Conservation (phyloP, 345 rosid species). For the Pugionium dolabratum region DNA sequence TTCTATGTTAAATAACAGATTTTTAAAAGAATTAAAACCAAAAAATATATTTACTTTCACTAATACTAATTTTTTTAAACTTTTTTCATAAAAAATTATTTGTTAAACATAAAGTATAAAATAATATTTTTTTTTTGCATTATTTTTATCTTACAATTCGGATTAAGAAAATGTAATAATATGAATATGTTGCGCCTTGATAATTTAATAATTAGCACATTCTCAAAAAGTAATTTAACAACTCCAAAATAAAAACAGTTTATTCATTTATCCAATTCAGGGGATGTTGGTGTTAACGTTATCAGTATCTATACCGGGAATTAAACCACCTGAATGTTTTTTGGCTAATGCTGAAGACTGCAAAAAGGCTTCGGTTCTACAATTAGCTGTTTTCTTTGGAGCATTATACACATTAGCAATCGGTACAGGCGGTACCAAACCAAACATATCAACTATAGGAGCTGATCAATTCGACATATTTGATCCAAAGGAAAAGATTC, state of each 20-base stretch:
- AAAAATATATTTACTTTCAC: too few species aligned
- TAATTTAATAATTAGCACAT: too few species aligned
- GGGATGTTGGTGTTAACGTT: constrained; percentile 77
- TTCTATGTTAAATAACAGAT: background rate
- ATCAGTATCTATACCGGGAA: constrained; percentile 61
- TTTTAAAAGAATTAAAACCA: background rate
- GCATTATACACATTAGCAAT: constrained; percentile 73
- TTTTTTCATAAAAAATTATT: too few species aligned
- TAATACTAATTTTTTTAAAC: too few species aligned
- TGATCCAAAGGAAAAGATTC: constrained; percentile 68
- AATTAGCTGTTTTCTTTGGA: constrained; percentile 63
- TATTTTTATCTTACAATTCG: too few species aligned
- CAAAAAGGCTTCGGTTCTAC: constrained; percentile 57
- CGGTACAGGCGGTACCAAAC: constrained; percentile 92
- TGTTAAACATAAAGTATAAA: too few species aligned
- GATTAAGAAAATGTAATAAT: too few species aligned
- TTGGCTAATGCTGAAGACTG: constrained; percentile 45
- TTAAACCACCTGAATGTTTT: constrained; percentile 67
- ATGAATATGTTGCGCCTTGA: too few species aligned
- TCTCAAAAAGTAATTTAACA: too few species aligned
- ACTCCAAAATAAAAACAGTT: background rate
- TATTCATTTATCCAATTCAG: constrained; percentile 39
- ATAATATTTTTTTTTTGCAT: too few species aligned
- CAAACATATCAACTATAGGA: constrained; percentile 88
- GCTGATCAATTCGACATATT: constrained; percentile 94